Percentiles rank a stretch among this genome's conserved stretches.
Evolutionary conservation across 257 asterid species (phyloP).

Genomic region (Vinca minor): DNA sequence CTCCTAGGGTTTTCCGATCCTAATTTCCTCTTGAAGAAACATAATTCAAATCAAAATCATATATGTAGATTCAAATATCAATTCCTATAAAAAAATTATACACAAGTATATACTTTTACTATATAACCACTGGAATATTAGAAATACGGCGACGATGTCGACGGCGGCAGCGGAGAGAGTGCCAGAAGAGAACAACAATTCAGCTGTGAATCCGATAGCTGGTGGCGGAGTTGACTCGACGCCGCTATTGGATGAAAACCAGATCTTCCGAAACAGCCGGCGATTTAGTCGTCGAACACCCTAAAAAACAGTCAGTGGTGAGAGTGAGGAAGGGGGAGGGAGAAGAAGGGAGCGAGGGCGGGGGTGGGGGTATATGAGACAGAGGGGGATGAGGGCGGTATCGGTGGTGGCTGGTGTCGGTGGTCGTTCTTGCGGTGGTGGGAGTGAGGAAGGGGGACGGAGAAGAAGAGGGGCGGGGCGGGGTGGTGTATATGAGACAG

Average conservation of each 20-base stretch:
- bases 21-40: too few relatives aligned
- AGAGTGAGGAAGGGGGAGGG: too few relatives aligned
- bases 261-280: slow-evolving; percentile 45
- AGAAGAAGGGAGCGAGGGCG: too few relatives aligned
- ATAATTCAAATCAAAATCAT: slow-evolving; percentile 4
- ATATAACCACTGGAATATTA: neutral
- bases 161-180: slow-evolving; percentile 22
- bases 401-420: too few relatives aligned
- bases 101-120: neutral
- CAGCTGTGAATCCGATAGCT: slow-evolving; percentile 1
- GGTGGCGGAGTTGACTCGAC: slow-evolving; percentile 29
- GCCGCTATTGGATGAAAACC: slow-evolving; percentile 54
- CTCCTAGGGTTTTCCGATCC: slow-evolving; percentile 11
- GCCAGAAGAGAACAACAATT: neutral
- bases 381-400: too few relatives aligned
- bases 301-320: too few relatives aligned
- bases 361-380: too few relatives aligned
- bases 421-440: too few relatives aligned
- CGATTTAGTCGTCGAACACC: slow-evolving; percentile 51
- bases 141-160: slow-evolving; percentile 20
- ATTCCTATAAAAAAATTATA: too few relatives aligned
- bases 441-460: too few relatives aligned
- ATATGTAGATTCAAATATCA: neutral
- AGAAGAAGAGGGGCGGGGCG: too few relatives aligned
- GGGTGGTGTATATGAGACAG: too few relatives aligned